Evolutionary conservation across 1,139 yeast species (phyloP).

Genomic region (Candida dubliniensis): DNA sequence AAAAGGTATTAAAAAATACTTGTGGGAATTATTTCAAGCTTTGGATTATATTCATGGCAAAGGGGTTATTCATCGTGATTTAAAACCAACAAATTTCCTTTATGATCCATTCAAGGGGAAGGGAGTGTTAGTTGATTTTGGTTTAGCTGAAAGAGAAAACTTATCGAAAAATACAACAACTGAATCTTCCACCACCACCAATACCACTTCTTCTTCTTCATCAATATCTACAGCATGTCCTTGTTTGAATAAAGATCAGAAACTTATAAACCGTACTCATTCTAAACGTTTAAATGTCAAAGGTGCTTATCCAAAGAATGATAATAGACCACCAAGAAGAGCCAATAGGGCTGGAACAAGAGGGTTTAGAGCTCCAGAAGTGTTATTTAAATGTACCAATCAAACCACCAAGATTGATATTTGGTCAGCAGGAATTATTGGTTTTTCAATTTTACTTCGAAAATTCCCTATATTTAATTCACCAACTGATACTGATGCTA

Average conservation of each 20-base stretch:
- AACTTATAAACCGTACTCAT: constrained; percentile 22
- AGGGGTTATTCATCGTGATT: constrained; percentile 82
- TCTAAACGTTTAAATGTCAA: constrained; percentile 42
- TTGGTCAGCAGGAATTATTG: constrained; percentile 91
- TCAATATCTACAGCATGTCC: constrained; percentile 29
- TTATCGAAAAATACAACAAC: not conserved
- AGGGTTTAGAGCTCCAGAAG: constrained; percentile 96
- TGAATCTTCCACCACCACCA: not conserved
- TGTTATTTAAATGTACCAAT: constrained; percentile 79
- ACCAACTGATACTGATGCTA: constrained; percentile 88
- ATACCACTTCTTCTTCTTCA: not conserved
- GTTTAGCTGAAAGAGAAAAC: constrained; percentile 67
- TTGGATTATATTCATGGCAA: constrained; percentile 73
- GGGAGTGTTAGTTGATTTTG: constrained; percentile 91
- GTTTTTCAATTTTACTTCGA: constrained; percentile 67
- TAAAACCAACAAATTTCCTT: constrained; percentile 86
- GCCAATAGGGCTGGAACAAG: constrained; percentile 98
- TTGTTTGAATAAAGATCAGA: constrained; percentile 28
- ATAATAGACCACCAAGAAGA: constrained; percentile 81
- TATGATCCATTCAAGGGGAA: constrained; percentile 72
- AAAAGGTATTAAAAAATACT: constrained; percentile 76
- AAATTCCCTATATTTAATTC: constrained; percentile 88
- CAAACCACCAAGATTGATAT: constrained; percentile 82
- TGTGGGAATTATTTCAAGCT: constrained; percentile 76
- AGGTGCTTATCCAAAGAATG: constrained; percentile 78